Base-by-base conservation (phyloP, 192 early-diverging fungal genomes). In the Umbelopsis ramanniana region DNA sequence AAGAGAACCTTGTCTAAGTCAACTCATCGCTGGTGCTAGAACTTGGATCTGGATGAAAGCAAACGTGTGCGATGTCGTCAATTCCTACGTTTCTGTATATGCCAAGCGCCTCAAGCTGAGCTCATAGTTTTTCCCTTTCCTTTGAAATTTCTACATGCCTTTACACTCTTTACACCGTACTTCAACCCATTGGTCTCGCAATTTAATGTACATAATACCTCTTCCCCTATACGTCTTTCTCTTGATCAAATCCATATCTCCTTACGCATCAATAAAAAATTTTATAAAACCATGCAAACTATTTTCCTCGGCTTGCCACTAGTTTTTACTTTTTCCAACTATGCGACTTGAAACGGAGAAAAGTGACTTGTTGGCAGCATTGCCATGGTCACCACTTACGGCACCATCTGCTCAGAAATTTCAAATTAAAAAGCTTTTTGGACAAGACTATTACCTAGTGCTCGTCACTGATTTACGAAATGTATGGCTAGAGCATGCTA, bases 51-150 rank as follows among this genome's bases (percentile, higher is more conserved):
- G 57, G 57, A 63, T 63, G 57, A 63, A 63, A 37, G 3, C 10
- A n/a, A 63, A 63, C 33, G 57, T 63, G 1, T 63, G 57, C 29
- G 35, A 63, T 29, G 57, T 63, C 14, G 57, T 63, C 57, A 63
- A 35, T 17, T 37, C 26, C 8, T 63, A 63, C 26, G 33, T 63
- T 37, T 63, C 57, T 17, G 35, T 63, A 33, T 63, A 63, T 35
- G 57, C 57, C 0, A 63, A 63, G 12, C 12, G 15, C 5, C 17
- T 19, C 6, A 38, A 63, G 14, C 17, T n/a, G 19, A 29, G 29
- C 2, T 19, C 33, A 33, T 63, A 63, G 12, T 17, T 17, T 6
- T 14, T 43, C 6, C 40, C 11, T 2, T 33, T 63, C 48, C 57
- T 37, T 57, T 57, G 6, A 57, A 10, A 3, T 35, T 17, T 14